A percentile compares a stretch with the other conserved stretches of the same genome.
These are phyloP conservation scores for Aechmea fasciata DNA, from an alignment of 176 grass and related monocot species.

Conservation along the genomic window DNA sequence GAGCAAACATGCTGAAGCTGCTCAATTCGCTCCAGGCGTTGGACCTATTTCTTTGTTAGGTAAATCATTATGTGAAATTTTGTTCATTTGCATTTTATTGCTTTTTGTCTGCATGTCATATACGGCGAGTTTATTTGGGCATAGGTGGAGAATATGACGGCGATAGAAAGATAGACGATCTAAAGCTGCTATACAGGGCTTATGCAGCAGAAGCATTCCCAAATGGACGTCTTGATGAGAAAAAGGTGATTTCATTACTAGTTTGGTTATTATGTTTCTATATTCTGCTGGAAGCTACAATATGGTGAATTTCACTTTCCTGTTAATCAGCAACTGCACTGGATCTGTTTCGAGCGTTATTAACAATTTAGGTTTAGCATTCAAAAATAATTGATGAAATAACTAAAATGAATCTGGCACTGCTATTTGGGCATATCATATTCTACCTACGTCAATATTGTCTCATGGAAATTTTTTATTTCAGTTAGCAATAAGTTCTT, in stretches of 20 bases:
- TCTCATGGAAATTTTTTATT: neutral
- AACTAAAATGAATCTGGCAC: no score
- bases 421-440: no score
- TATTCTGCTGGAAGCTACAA: neutral
- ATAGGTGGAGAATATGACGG: constrained; percentile 69
- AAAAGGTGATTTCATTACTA: constrained; percentile 43
- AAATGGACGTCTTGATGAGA: constrained; percentile 51
- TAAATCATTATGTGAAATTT: constrained; percentile 23
- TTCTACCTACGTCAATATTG: no score
- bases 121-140: constrained; percentile 3
- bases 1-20: constrained; percentile 59
- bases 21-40: constrained; percentile 52
- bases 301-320: neutral
- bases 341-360: neutral
- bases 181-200: constrained; percentile 70
- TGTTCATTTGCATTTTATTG: constrained; percentile 18
- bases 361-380: no score
- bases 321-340: neutral
- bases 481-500: neutral
- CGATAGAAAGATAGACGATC: constrained; percentile 62
- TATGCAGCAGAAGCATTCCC: constrained; percentile 75
- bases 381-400: no score
- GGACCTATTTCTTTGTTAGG: constrained; percentile 82
- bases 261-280: neutral
- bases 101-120: neutral